phyloP scores from a whole-genome alignment of 2,329 filamentous ascomycete species.

The Aspergillus sp. region DNA sequence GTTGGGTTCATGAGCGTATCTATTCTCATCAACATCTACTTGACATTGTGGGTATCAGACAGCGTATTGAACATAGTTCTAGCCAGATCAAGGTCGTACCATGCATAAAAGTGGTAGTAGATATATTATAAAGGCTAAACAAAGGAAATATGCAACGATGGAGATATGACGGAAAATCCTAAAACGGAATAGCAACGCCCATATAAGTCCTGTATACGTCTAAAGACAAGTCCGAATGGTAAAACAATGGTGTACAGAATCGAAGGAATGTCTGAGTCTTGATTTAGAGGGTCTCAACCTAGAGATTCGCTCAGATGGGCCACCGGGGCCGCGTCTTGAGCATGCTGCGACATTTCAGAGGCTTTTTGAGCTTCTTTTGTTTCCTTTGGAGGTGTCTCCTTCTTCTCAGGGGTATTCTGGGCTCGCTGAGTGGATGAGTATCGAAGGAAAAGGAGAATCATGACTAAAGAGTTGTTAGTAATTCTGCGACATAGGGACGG shows the following conservation, averaged over 20 bases:
- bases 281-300: conserved; percentile 17
- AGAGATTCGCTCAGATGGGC: conserved; percentile 31
- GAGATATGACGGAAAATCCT: background rate
- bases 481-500: too few species aligned
- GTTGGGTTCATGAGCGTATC: too few species aligned
- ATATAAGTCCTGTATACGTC: background rate
- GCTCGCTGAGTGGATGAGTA: conserved; percentile 43
- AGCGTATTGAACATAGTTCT: background rate
- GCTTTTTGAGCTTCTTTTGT: conserved; percentile 19
- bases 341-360: background rate
- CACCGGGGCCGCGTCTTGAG: conserved; percentile 11
- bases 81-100: background rate
- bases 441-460: conserved; percentile 49
- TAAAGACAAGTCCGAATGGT: background rate
- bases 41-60: background rate
- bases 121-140: background rate
- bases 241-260: background rate
- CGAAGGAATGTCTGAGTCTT: background rate
- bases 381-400: conserved; percentile 34
- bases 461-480: conserved; percentile 34
- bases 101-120: background rate
- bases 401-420: conserved; percentile 35
- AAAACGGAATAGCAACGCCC: too few species aligned
- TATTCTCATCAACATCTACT: too few species aligned
- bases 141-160: background rate